Evolutionary conservation across 306 rosid species (phyloP), one percentile per base, ranked within the genome.

Genomic region (Inga leiocalycina): DNA sequence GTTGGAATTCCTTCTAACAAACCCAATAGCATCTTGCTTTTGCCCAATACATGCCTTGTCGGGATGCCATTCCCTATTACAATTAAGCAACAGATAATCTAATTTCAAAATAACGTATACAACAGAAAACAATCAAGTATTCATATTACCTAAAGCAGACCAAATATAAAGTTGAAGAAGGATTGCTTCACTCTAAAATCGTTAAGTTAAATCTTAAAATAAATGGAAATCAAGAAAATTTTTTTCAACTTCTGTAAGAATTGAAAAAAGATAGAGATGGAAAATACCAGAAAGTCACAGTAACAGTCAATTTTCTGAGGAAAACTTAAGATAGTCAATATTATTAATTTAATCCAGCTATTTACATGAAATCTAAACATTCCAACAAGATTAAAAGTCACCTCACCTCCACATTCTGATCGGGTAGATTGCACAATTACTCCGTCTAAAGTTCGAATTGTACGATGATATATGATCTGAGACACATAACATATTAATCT

Each of bases 1-100:
- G 98, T 86, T n/a, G 99, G 97, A 88, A 97, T 83, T 79, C 97
- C 98, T 89, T 94, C 97, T 27, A 94, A 92, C 87, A 97, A 90
- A 67, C 99, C 98, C 85, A 97, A 83, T 45, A 97, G 43, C 88
- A 97, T 89, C 91, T 94, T 94, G 93, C 95, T 92, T 87, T 91
- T 97, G 24, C 98, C 99, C 91, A 94, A 87, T 84, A 94, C 90
- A 73, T 89, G 89, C 84, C 97, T 88, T 52, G 88, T 81, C 0
- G 97, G 99, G 14, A 39, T 84, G 17, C 94, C 98, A 85, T 85
- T 94, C 67, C 98, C 99, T 97, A 88, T 85, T 79, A 62, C 73
- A 64, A 54, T 79, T 78, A 80, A 69, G 27, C 45, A 49, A 66
- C 77, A n/a, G 3, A n/a, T 67, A 43, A 76, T 80, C 74, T 34